Conservation (phyloP, 805 yeast species). For the Spathaspora hagerdaliae region DNA sequence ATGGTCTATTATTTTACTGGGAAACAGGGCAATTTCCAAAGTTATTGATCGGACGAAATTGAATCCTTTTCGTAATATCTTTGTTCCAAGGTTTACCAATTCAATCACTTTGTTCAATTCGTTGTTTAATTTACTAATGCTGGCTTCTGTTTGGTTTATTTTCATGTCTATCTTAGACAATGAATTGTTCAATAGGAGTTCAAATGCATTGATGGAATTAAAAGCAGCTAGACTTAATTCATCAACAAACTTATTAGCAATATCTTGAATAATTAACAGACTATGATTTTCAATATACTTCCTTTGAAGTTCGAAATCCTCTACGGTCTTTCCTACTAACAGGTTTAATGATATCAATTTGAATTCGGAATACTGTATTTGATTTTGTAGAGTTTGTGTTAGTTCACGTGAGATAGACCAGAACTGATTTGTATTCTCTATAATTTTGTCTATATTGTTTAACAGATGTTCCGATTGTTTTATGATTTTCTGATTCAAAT, state of each 20-base stretch:
- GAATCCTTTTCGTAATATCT: background rate
- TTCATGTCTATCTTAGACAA: constrained; percentile 1
- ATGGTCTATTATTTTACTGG: background rate
- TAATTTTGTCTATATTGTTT: background rate
- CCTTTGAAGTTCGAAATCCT: background rate
- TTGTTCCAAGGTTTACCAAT: background rate
- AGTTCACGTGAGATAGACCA: background rate
- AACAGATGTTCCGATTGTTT: background rate
- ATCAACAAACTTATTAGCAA: background rate
- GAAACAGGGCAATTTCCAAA: background rate
- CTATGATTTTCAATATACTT: background rate
- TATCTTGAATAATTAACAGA: background rate
- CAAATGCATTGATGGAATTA: constrained; percentile 3
- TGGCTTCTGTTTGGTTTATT: constrained; percentile 1
- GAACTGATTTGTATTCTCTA: background rate
- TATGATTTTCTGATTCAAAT: background rate
- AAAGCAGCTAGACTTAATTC: background rate
- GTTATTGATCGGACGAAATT: background rate
- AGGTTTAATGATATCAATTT: background rate
- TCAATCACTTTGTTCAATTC: constrained; percentile 1
- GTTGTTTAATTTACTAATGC: background rate
- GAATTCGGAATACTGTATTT: background rate
- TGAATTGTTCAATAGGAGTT: constrained; percentile 1
- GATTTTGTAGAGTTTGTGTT: background rate
- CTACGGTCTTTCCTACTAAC: background rate